Evolutionary conservation across 371 early-diverging fungal species (phyloP).

Genomic region (Actinomortierella ambigua): DNA sequence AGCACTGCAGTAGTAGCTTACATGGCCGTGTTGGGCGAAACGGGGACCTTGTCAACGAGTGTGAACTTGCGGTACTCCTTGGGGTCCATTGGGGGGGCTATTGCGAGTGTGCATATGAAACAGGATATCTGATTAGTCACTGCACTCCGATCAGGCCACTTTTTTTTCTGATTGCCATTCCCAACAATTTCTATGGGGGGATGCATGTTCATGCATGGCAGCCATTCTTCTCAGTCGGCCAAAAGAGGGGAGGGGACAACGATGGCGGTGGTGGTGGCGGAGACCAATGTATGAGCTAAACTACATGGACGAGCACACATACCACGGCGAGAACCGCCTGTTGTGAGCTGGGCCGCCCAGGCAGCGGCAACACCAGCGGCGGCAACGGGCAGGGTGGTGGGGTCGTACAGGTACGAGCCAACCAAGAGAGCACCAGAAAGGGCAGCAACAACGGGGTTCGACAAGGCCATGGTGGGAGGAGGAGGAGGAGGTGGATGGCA

Average conservation of each 20-base stretch:
- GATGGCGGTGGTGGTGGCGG: no score
- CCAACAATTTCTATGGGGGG: no score
- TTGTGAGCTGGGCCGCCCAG: conserved; percentile 14
- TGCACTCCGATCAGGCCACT: no score
- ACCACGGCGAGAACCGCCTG: no score
- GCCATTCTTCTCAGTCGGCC: no score
- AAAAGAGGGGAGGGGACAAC: no score
- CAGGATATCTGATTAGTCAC: no score
- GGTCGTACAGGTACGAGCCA: conserved; percentile 35
- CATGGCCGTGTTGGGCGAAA: conserved; percentile 87
- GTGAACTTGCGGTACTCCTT: conserved; percentile 83
- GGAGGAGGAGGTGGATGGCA: background rate
- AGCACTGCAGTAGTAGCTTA: conserved; percentile 47
- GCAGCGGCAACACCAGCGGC: conserved; percentile 41
- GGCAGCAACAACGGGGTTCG: conserved; percentile 26
- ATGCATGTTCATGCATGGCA: no score
- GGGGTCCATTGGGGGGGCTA: conserved; percentile 58
- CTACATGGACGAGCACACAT: no score
- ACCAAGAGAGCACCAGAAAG: conserved; percentile 29
- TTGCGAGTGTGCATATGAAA: background rate
- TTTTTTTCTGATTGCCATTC: no score
- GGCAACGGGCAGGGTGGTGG: conserved; percentile 22
- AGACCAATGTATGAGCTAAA: no score
- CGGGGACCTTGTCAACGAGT: conserved; percentile 74
- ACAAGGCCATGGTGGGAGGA: conserved; percentile 24